Evolutionary conservation across 2,329 filamentous ascomycete species (phyloP).

Genomic region (Pseudocercospora pini-densiflorae): DNA sequence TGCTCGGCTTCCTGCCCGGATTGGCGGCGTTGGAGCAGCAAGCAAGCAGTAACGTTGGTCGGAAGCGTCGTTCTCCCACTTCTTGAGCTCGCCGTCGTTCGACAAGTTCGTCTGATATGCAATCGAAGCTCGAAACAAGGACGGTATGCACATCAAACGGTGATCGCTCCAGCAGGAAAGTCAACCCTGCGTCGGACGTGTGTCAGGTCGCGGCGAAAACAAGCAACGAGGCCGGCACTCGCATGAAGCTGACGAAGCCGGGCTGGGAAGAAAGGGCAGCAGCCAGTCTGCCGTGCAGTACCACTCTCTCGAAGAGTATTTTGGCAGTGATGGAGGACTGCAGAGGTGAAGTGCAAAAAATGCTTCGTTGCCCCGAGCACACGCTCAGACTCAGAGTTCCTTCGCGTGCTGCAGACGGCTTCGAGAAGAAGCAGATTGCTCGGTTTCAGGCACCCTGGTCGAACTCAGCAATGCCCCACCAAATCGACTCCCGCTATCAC

Average conservation of each 20-base stretch:
- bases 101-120: not conserved
- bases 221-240: conserved; percentile 1
- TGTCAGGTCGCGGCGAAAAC: not conserved
- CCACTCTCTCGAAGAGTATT: too few relatives aligned
- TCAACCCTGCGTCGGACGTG: conserved; percentile 2
- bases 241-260: conserved; percentile 3
- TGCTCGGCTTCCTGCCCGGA: not conserved
- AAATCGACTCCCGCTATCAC: not conserved
- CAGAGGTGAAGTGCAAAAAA: conserved; percentile 3
- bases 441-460: not conserved
- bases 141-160: conserved; percentile 16
- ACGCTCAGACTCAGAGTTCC: conserved; percentile 11
- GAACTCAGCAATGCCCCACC: not conserved
- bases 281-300: conserved; percentile 18
- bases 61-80: not conserved
- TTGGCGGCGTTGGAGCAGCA: not conserved
- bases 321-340: too few relatives aligned
- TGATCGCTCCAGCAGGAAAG: conserved; percentile 7
- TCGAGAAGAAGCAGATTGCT: conserved; percentile 1
- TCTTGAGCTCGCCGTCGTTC: not conserved
- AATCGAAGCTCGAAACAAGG: conserved; percentile 4
- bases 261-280: conserved; percentile 9
- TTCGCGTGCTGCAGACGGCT: not conserved
- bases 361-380: conserved; percentile 6
- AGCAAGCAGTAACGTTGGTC: not conserved